Percentiles rank a stretch among this genome's conserved stretches.
Evolutionary conservation across 495 filamentous ascomycete genomes (phyloP).

Genomic region (Penicillium desertorum): DNA sequence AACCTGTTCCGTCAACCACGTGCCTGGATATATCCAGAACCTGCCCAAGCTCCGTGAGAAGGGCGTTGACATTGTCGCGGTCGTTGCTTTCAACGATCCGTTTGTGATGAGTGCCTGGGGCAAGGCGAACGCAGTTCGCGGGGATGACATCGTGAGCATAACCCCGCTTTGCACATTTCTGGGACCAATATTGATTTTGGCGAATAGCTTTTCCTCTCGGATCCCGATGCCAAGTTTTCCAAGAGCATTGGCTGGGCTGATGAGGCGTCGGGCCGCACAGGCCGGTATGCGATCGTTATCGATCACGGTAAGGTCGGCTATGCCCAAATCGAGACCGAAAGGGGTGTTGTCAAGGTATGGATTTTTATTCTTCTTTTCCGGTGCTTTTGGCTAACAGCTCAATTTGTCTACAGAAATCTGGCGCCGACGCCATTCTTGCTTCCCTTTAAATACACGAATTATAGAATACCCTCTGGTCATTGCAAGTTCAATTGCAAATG

Average conservation of each 20-base stretch:
- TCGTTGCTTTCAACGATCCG: conserved; percentile 83
- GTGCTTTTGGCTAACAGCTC: conserved; percentile 4
- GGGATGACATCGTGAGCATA: conserved; percentile 66
- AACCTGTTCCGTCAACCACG: conserved; percentile 79
- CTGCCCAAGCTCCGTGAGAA: conserved; percentile 69
- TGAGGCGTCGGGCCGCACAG: conserved; percentile 61
- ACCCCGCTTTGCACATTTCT: neutral
- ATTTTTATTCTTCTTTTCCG: neutral
- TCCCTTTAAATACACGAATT: conserved; percentile 29
- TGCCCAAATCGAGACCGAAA: conserved; percentile 73
- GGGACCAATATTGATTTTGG: conserved; percentile 24
- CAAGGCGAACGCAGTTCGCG: conserved; percentile 81
- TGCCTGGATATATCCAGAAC: conserved; percentile 80
- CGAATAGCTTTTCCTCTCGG: conserved; percentile 72
- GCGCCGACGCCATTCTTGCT: conserved; percentile 66
- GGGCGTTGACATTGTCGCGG: conserved; percentile 79
- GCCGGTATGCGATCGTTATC: conserved; percentile 79
- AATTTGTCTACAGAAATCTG: conserved; percentile 53
- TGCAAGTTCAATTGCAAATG: neutral
- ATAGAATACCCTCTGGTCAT: neutral
- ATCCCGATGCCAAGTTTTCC: conserved; percentile 72
- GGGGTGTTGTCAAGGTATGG: conserved; percentile 50
- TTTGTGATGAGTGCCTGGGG: conserved; percentile 95
- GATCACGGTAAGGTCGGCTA: conserved; percentile 87
- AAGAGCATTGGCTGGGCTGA: conserved; percentile 77